Conservation (phyloP, 352 stramenopile genomes). For the Blastocystis sp. region DNA sequence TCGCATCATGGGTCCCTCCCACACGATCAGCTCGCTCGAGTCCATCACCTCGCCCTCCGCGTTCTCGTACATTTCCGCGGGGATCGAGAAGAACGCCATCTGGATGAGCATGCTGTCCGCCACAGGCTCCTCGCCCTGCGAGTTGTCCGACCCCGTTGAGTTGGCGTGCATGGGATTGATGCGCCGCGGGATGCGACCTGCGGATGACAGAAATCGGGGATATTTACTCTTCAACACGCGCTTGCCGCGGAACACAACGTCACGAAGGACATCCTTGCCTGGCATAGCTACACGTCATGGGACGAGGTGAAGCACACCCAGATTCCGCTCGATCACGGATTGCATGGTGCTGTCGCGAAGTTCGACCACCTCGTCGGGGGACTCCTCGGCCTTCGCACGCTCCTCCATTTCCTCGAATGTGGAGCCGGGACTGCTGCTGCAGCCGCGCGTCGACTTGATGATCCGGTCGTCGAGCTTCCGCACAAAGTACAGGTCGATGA, state of each 20-base stretch:
- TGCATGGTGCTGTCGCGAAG: constrained; percentile 42
- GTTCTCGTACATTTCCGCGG: constrained; percentile 47
- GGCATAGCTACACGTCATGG: constrained; percentile 15
- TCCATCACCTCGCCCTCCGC: constrained; percentile 51
- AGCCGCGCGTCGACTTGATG: background rate
- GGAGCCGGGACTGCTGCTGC: background rate
- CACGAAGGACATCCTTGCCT: constrained; percentile 49
- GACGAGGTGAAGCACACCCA: background rate
- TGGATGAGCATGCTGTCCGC: constrained; percentile 56
- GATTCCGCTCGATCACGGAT: constrained; percentile 24
- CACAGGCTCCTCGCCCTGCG: background rate
- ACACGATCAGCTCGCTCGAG: constrained; percentile 32
- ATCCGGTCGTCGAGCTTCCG: background rate
- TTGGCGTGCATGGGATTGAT: background rate
- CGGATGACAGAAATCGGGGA: background rate
- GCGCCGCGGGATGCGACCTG: constrained; percentile 40
- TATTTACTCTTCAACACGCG: constrained; percentile 37
- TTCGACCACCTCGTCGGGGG: background rate
- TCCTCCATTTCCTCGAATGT: constrained; percentile 8
- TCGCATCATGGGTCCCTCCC: constrained; percentile 49
- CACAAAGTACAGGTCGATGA: constrained; percentile 58
- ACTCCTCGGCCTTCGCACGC: background rate
- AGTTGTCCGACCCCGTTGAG: background rate
- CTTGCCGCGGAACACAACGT: constrained; percentile 65
- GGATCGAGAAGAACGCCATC: constrained; percentile 58